A percentile compares a stretch with the other conserved stretches of the same genome.
Conservation (phyloP, 768 basidiomycete species). For the Trametes cinnabarina region DNA sequence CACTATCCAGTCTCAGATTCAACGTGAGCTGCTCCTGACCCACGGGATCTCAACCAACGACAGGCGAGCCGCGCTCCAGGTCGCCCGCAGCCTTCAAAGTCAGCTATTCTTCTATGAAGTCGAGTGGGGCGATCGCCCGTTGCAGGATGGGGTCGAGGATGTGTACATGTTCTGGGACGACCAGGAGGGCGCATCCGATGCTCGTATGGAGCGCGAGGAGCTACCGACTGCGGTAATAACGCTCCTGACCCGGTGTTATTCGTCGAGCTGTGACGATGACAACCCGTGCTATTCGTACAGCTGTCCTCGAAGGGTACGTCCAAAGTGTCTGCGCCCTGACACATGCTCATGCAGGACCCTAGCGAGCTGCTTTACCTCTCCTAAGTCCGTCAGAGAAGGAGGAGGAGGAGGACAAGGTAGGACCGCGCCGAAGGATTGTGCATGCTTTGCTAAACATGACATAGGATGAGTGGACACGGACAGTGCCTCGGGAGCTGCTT, state of each 20-base stretch:
- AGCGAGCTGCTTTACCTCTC: constrained; percentile 23
- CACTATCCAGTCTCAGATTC: constrained; percentile 84
- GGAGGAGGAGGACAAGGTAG: constrained; percentile 27
- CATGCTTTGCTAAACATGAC: neutral
- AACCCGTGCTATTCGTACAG: constrained; percentile 77
- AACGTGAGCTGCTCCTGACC: constrained; percentile 74
- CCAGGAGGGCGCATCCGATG: constrained; percentile 60
- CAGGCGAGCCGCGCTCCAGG: constrained; percentile 78
- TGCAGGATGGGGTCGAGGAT: constrained; percentile 88
- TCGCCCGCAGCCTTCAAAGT: constrained; percentile 86
- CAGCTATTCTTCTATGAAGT: constrained; percentile 97
- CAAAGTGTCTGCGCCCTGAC: too few relatives aligned
- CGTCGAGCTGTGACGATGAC: constrained; percentile 81
- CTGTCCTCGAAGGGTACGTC: constrained; percentile 69
- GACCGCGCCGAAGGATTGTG: neutral
- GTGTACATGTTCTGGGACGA: constrained; percentile 94
- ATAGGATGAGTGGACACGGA: constrained; percentile 48
- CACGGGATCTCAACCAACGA: constrained; percentile 75
- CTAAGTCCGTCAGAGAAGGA: constrained; percentile 21
- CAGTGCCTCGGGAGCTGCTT: constrained; percentile 49
- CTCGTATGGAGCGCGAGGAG: constrained; percentile 61
- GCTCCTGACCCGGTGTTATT: constrained; percentile 87
- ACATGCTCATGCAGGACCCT: neutral
- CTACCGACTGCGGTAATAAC: constrained; percentile 90
- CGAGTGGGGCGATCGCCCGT: constrained; percentile 82